phyloP scores from a whole-genome alignment of 139 green algal species.

The Axilococcus clingmanii region DNA sequence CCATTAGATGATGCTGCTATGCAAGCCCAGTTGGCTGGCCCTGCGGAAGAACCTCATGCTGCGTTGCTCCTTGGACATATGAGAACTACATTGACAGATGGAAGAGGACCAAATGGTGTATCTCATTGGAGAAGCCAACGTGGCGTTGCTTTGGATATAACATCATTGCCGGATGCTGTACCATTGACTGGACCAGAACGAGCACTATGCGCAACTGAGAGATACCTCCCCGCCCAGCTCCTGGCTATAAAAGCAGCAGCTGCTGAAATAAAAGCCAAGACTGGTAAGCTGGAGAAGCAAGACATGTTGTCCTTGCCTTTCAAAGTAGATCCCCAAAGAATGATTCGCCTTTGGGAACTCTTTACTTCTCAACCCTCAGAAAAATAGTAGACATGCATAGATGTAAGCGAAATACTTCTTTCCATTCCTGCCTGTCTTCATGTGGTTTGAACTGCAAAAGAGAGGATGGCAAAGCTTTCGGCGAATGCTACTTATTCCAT shows the following conservation, averaged over 20 bases:
- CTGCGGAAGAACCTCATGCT: neutral
- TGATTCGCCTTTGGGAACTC: constrained; percentile 15
- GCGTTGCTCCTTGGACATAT: neutral
- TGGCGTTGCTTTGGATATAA: constrained; percentile 64
- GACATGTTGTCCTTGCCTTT: constrained; percentile 20
- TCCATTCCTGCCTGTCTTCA: no score
- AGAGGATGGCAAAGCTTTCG: no score
- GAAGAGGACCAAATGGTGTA: constrained; percentile 20
- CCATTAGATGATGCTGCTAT: constrained; percentile 6
- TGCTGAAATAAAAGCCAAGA: constrained; percentile 28
- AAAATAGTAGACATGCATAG: no score
- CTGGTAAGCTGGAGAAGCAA: constrained; percentile 2
- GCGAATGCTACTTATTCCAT: no score
- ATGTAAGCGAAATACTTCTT: no score
- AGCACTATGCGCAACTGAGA: constrained; percentile 52
- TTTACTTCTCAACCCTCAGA: no score
- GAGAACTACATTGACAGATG: neutral
- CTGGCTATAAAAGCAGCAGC: constrained; percentile 68
- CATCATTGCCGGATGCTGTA: constrained; percentile 52
- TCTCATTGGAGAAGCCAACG: constrained; percentile 37
- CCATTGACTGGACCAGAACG: constrained; percentile 53
- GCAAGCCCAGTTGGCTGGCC: neutral
- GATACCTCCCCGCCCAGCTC: constrained; percentile 76
- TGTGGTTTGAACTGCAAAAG: no score
- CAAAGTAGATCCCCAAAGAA: constrained; percentile 8